Evolutionary conservation across 1,139 yeast species (phyloP).

Genomic region (Groenewaldozyma sp.): DNA sequence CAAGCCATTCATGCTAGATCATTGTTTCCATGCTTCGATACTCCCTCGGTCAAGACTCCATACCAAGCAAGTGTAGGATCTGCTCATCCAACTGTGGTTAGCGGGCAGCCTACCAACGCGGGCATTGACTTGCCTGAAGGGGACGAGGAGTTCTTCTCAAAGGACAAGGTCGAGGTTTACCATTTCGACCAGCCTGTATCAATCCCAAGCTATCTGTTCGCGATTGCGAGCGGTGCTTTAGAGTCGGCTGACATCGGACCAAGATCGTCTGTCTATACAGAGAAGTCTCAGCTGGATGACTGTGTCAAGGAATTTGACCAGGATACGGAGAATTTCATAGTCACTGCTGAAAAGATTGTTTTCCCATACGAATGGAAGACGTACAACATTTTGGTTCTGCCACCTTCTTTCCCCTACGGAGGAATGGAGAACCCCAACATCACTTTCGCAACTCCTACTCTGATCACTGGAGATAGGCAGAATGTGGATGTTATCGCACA

Average conservation of each 20-base stretch:
- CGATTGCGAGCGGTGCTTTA: slow-evolving; percentile 80
- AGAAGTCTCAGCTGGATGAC: slow-evolving; percentile 56
- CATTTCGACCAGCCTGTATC: slow-evolving; percentile 67
- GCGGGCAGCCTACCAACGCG: slow-evolving; percentile 41
- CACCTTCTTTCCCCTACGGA: slow-evolving; percentile 83
- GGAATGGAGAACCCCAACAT: slow-evolving; percentile 95
- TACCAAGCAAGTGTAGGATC: slow-evolving; percentile 55
- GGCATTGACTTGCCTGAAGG: slow-evolving; percentile 7
- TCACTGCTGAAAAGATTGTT: slow-evolving; percentile 72
- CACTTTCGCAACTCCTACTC: slow-evolving; percentile 86
- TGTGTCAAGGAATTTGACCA: slow-evolving; percentile 74
- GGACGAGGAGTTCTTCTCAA: slow-evolving; percentile 8
- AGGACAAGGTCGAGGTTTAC: slow-evolving; percentile 25
- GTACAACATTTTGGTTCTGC: slow-evolving; percentile 73
- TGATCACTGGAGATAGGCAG: slow-evolving; percentile 76
- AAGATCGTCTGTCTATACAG: slow-evolving; percentile 73
- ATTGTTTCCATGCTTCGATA: slow-evolving; percentile 83
- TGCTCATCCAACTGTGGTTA: slow-evolving; percentile 57
- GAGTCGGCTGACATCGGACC: slow-evolving; percentile 69
- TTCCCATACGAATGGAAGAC: slow-evolving; percentile 80
- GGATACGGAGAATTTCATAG: slow-evolving; percentile 70
- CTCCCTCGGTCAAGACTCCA: slow-evolving; percentile 72
- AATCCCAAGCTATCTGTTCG: slow-evolving; percentile 75
- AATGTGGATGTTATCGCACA: slow-evolving; percentile 87
- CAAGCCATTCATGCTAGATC: slow-evolving; percentile 90